phyloP scores from a whole-genome alignment of 2,329 filamentous ascomycete genomes.

The Aspergillus pseudoterreus region DNA sequence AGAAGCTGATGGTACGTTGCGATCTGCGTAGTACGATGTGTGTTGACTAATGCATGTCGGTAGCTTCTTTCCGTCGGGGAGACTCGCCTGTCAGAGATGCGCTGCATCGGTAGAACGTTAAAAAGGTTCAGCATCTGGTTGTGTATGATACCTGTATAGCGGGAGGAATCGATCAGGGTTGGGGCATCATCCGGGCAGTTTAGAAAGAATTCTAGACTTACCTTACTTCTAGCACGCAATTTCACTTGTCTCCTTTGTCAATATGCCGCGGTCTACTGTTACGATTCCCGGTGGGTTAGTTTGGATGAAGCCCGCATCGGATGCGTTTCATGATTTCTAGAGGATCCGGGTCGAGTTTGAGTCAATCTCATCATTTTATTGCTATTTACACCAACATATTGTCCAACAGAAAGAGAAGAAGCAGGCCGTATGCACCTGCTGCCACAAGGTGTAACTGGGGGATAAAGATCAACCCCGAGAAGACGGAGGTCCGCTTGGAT shows the following conservation, averaged over 20 bases:
- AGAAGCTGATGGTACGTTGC: slow-evolving; percentile 79
- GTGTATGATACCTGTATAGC: slow-evolving; percentile 40
- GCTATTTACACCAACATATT: background rate
- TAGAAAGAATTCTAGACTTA: slow-evolving; percentile 18
- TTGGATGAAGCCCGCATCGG: background rate
- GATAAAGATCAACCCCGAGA: no score
- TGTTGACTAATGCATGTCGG: background rate
- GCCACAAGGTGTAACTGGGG: background rate
- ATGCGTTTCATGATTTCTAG: no score
- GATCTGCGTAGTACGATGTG: slow-evolving; percentile 3
- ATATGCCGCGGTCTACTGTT: background rate
- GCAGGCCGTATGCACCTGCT: background rate
- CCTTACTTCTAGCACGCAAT: slow-evolving; percentile 16
- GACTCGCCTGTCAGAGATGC: slow-evolving; percentile 38
- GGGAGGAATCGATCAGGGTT: slow-evolving; percentile 16
- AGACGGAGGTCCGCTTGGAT: no score
- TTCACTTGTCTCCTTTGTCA: slow-evolving; percentile 5
- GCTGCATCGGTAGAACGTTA: slow-evolving; percentile 30
- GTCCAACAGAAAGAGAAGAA: background rate
- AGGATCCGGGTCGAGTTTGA: no score
- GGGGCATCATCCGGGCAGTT: slow-evolving; percentile 12
- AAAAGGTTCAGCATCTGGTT: slow-evolving; percentile 15
- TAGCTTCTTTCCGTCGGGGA: slow-evolving; percentile 44
- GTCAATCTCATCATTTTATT: background rate
- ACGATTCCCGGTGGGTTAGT: background rate